Base-by-base conservation (phyloP, 1,284 basidiomycete species). In the Boletus putidus region DNA sequence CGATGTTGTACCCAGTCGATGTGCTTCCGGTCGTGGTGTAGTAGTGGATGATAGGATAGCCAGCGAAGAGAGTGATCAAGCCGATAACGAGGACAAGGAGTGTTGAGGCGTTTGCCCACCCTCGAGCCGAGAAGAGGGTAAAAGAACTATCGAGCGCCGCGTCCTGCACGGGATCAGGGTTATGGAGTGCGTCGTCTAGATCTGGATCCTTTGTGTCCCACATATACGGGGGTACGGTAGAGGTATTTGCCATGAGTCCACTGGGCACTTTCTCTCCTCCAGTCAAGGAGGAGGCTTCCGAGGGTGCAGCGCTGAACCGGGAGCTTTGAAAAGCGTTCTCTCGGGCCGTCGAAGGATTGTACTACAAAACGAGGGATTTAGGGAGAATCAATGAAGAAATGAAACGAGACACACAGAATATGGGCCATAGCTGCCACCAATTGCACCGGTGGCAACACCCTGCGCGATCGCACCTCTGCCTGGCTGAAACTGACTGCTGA, bases 121-220 rank as follows among this genome's bases (percentile, higher is more conserved):
- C 89, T 71, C 89, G 78, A 20, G 76, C 76, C 6, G 89, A 91
- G 68, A 89, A 88, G 18, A 86, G 55, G 6, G 85, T 84, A 57
- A 84, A 89, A 15, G 78, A 81, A 46, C 76, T 75, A 60, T 87
- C 81, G 23, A 84, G 74, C 3, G 78, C 78, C 14, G 81, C 81
- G 56, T 84, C 82, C 47, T 82, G 80, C n/a, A 80, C 75, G 12
- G 88, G 87, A 71, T 89, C 86, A 8, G 88, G 88, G 69, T 88
- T 88, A 67, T 92, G 90, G 15, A 92, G 78, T 6, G 82, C 78
- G 68, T 92, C 90, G 73, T 92, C 90, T 21, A 88, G 77, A 68
- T 92, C 89, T 11, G 88, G 85, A 57, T 91, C 89, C 69, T 82
- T 82, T 43, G 76, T 70, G 63, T 91, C 89, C 88, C 87, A 91